A percentile compares a stretch with the other conserved stretches of the same genome.
phyloP scores from a whole-genome alignment of 2,329 filamentous ascomycete species.

The Venturia pyrina region DNA sequence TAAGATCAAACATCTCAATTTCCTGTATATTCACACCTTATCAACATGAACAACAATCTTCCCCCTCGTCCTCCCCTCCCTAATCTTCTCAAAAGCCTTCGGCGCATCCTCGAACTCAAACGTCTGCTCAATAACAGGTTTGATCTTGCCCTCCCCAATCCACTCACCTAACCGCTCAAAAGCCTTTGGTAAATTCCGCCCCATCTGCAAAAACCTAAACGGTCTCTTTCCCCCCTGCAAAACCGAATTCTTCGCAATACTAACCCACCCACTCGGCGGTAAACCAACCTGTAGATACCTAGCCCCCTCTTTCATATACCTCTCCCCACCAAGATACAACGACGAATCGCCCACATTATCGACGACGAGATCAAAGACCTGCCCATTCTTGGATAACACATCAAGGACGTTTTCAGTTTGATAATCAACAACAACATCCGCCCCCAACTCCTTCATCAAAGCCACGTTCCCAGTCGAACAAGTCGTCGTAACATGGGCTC shows the following conservation, averaged over 20 bases:
- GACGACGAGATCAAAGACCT: conserved; percentile 43
- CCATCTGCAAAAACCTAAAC: conserved; percentile 21
- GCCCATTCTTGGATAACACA: conserved; percentile 36
- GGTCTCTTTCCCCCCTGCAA: conserved; percentile 42
- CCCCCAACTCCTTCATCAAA: conserved; percentile 48
- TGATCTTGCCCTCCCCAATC: conserved; percentile 50
- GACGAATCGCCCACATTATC: conserved; percentile 47
- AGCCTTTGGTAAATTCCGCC: conserved; percentile 33
- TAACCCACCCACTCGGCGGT: background rate
- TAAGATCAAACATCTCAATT: too few relatives aligned
- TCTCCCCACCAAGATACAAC: conserved; percentile 43
- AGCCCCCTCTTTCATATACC: conserved; percentile 41
- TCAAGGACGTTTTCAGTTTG: conserved; percentile 29
- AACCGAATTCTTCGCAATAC: conserved; percentile 25
- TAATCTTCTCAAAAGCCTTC: conserved; percentile 47
- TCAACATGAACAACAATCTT: conserved; percentile 43
- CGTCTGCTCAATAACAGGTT: conserved; percentile 44
- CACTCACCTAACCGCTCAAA: conserved; percentile 42
- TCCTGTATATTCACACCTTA: background rate
- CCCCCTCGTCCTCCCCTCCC: conserved; percentile 44
- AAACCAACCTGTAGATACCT: conserved; percentile 34
- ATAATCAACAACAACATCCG: conserved; percentile 56
- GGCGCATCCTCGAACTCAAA: conserved; percentile 46
- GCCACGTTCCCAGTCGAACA: conserved; percentile 50
- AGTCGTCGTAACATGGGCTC: conserved; percentile 47